A percentile compares a stretch with the other conserved stretches of the same genome.
Conservation (phyloP, 768 basidiomycete species). For the Russula vinacea region DNA sequence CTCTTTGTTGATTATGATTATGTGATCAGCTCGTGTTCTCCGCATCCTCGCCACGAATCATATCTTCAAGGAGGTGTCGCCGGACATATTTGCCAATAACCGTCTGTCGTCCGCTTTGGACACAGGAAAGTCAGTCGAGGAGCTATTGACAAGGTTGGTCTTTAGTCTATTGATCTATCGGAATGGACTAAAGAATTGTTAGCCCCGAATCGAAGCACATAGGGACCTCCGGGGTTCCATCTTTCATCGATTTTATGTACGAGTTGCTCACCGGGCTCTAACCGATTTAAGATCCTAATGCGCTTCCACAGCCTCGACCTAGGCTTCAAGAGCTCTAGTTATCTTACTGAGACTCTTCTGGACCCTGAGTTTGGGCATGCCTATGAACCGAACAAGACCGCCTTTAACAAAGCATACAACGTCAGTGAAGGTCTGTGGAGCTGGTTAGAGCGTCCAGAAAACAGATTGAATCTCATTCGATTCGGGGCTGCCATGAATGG, state of each 20-base stretch:
- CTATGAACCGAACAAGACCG: neutral
- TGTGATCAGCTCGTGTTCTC: conserved; percentile 31
- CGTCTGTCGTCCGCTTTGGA: conserved; percentile 33
- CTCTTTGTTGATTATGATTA: neutral
- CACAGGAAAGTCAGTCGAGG: conserved; percentile 31
- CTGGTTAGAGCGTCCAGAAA: conserved; percentile 7
- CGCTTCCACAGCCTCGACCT: conserved; percentile 23
- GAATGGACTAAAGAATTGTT: neutral
- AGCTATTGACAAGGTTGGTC: conserved; percentile 25
- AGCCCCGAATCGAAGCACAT: conserved; percentile 17
- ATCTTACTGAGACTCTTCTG: conserved; percentile 30
- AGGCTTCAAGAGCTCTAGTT: conserved; percentile 28
- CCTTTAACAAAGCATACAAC: conserved; percentile 5
- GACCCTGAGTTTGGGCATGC: conserved; percentile 13
- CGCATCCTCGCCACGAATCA: conserved; percentile 35
- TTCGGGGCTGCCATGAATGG: conserved; percentile 10
- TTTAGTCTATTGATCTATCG: conserved; percentile 18
- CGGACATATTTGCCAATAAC: conserved; percentile 35
- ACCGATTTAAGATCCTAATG: neutral
- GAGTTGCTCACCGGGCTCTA: neutral
- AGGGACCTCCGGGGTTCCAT: conserved; percentile 20
- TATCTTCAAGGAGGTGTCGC: conserved; percentile 34
- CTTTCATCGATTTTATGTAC: conserved; percentile 5
- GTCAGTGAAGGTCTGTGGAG: neutral
- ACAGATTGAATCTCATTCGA: conserved; percentile 5